phyloP scores from a whole-genome alignment of 2,329 filamentous ascomycete species.

The Xylariaceae sp. region DNA sequence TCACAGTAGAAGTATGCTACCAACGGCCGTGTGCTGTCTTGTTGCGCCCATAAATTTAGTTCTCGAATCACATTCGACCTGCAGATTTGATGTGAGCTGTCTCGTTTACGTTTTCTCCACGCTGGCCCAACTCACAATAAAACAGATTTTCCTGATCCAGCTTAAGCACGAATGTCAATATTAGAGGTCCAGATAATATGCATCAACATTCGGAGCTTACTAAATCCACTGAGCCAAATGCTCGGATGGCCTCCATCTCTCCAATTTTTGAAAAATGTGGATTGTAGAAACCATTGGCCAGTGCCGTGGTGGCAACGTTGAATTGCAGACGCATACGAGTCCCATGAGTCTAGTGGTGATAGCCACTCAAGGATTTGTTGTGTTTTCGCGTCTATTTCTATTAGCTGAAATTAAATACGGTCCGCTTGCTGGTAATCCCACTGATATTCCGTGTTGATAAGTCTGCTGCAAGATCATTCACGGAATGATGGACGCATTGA shows the following conservation, averaged over 20 bases:
- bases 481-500: neutral
- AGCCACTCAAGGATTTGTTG: constrained; percentile 15
- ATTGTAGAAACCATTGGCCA: constrained; percentile 13
- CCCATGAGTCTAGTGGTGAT: constrained; percentile 12
- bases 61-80: constrained; percentile 1
- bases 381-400: neutral
- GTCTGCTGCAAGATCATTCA: neutral
- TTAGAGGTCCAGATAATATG: neutral
- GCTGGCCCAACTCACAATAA: neutral
- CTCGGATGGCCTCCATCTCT: neutral
- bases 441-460: neutral
- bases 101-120: neutral
- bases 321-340: constrained; percentile 9
- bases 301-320: constrained; percentile 12
- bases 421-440: neutral
- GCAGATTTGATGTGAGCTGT: neutral
- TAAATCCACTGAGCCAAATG: constrained; percentile 17
- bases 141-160: constrained; percentile 14
- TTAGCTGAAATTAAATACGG: constrained; percentile 2
- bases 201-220: neutral
- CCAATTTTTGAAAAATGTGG: constrained; percentile 7
- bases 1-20: constrained; percentile 19
- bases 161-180: neutral
- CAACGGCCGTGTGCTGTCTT: constrained; percentile 4
- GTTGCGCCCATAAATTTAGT: constrained; percentile 7